Percentiles rank a stretch among this genome's conserved stretches.
phyloP scores from a whole-genome alignment of 2,329 filamentous ascomycete genomes.

The Beauveria bassiana region DNA sequence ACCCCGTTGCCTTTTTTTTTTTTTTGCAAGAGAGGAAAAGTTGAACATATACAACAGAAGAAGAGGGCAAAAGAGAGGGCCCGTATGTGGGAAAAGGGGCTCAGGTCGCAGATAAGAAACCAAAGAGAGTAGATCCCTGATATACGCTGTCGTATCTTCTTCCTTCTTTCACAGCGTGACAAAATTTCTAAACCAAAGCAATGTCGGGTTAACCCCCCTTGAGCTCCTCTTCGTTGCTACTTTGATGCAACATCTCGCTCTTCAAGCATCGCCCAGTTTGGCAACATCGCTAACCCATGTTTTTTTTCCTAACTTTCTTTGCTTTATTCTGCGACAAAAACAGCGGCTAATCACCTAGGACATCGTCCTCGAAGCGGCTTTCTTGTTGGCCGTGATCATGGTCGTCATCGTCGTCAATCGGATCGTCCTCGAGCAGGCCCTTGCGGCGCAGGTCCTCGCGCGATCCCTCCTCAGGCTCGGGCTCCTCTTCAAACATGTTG shows the following conservation, averaged over 20 bases:
- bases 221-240: no score
- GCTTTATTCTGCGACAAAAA: not conserved
- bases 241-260: no score
- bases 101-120: not conserved
- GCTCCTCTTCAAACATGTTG: constrained; percentile 38
- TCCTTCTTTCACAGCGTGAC: no score
- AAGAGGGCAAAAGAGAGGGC: not conserved
- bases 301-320: not conserved
- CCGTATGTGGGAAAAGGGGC: no score
- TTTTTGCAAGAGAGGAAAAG: not conserved
- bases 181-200: no score
- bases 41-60: constrained; percentile 11
- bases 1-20: not conserved
- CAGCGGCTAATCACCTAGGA: constrained; percentile 35
- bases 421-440: constrained; percentile 46
- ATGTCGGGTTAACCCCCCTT: no score
- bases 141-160: no score
- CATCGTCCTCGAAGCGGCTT: constrained; percentile 36
- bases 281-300: no score
- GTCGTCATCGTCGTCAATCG: constrained; percentile 29
- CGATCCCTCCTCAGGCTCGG: constrained; percentile 50
- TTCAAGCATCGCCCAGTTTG: no score
- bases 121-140: no score
- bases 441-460: constrained; percentile 48
- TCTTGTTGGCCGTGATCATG: constrained; percentile 19